A percentile compares a stretch with the other conserved stretches of the same genome.
Evolutionary conservation across 2,329 filamentous ascomycete genomes (phyloP).

Genomic region (Cercospora sesami): DNA sequence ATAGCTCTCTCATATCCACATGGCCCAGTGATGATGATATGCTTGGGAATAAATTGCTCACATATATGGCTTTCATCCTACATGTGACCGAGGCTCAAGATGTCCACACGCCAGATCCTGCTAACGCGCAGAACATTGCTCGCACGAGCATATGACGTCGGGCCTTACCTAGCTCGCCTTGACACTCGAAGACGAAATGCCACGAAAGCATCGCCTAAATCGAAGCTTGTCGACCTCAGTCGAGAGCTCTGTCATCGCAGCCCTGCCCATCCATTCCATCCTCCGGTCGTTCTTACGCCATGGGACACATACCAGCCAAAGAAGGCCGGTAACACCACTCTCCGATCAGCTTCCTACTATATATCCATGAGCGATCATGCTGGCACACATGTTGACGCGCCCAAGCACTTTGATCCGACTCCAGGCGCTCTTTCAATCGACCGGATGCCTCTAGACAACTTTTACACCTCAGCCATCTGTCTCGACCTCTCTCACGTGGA

Average conservation of each 20-base stretch:
- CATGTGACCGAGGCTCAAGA: not conserved
- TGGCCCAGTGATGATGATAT: not conserved
- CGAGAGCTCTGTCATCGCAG: slow-evolving; percentile 34
- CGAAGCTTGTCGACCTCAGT: slow-evolving; percentile 31
- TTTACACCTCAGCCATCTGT: slow-evolving; percentile 33
- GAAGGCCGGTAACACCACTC: slow-evolving; percentile 31
- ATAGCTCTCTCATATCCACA: not conserved
- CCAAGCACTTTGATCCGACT: slow-evolving; percentile 34
- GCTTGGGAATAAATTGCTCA: not conserved
- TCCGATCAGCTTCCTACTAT: slow-evolving; percentile 32
- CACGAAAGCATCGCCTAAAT: slow-evolving; percentile 19
- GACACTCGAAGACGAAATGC: slow-evolving; percentile 5
- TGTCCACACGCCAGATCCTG: not conserved
- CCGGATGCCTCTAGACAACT: slow-evolving; percentile 34
- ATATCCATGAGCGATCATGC: slow-evolving; percentile 35
- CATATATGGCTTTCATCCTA: slow-evolving; percentile 1
- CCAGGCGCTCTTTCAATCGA: slow-evolving; percentile 33
- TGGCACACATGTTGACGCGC: slow-evolving; percentile 35
- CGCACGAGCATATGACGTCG: not conserved
- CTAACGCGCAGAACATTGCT: not conserved
- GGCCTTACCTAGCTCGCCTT: not conserved
- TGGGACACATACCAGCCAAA: slow-evolving; percentile 37
- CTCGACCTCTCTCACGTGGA: slow-evolving; percentile 34
- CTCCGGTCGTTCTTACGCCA: slow-evolving; percentile 29
- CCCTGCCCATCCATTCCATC: slow-evolving; percentile 34